phyloP scores from a whole-genome alignment of 305 asterid genomes.

The Ruellia speciosa region DNA sequence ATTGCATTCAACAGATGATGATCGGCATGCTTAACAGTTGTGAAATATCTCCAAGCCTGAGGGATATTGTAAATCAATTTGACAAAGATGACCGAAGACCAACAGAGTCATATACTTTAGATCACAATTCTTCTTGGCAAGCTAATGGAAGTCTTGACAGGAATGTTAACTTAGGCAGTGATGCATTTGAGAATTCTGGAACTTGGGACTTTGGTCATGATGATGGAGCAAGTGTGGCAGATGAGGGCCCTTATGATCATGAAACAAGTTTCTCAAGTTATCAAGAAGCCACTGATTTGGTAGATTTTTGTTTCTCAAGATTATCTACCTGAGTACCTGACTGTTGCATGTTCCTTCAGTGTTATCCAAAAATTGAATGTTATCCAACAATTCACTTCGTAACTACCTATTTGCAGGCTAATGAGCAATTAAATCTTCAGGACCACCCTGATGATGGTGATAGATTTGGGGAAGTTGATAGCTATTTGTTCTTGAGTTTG shows the following conservation, averaged over 20 bases:
- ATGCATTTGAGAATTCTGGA: conserved; percentile 40
- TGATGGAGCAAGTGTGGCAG: conserved; percentile 46
- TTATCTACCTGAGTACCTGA: conserved; percentile 11
- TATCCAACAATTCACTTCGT: conserved; percentile 2
- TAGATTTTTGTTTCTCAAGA: conserved; percentile 23
- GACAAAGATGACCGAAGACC: conserved; percentile 55
- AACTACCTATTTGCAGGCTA: conserved; percentile 37
- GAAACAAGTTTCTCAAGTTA: conserved; percentile 40
- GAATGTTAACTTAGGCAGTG: conserved; percentile 35
- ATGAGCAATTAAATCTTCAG: conserved; percentile 33
- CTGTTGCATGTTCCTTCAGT: neutral
- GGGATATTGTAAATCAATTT: conserved; percentile 54
- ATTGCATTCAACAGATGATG: conserved; percentile 67
- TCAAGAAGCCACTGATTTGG: conserved; percentile 43
- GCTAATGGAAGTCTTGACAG: conserved; percentile 31
- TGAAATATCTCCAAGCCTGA: conserved; percentile 82
- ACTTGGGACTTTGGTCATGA: conserved; percentile 58
- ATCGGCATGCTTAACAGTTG: conserved; percentile 42
- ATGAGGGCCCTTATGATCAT: conserved; percentile 48
- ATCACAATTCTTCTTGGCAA: conserved; percentile 39
- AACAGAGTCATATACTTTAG: conserved; percentile 37
- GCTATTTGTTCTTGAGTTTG: conserved; percentile 55
- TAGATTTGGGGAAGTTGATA: conserved; percentile 65
- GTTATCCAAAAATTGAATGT: conserved; percentile 1
- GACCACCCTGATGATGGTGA: conserved; percentile 53